Percentiles rank a stretch among this genome's conserved stretches.
phyloP scores from a whole-genome alignment of 768 basidiomycete species.

The Mycena filopes region DNA sequence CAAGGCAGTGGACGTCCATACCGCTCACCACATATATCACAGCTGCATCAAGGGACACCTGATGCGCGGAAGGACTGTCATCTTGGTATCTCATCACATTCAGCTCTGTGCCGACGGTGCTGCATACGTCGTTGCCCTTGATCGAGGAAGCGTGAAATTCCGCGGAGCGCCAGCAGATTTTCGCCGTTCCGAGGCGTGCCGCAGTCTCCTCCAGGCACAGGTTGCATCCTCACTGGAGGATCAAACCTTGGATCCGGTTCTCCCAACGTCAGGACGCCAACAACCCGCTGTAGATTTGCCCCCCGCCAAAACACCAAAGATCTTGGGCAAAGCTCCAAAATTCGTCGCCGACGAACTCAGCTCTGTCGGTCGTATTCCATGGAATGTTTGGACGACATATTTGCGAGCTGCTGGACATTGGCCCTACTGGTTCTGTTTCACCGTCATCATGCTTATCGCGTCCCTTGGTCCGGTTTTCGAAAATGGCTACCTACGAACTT shows the following conservation, averaged over 20 bases:
- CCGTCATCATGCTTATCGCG: slow-evolving; percentile 62
- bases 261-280: not conserved
- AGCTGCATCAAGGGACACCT: slow-evolving; percentile 87
- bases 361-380: slow-evolving; percentile 74
- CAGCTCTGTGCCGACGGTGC: slow-evolving; percentile 87
- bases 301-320: slow-evolving; percentile 33
- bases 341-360: slow-evolving; percentile 85
- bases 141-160: slow-evolving; percentile 80
- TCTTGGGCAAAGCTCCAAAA: slow-evolving; percentile 76
- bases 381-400: slow-evolving; percentile 73
- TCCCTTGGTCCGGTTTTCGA: slow-evolving; percentile 74
- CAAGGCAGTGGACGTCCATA: slow-evolving; percentile 84
- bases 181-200: slow-evolving; percentile 68
- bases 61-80: slow-evolving; percentile 81
- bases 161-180: slow-evolving; percentile 74
- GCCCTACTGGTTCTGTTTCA: slow-evolving; percentile 59
- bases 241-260: not conserved
- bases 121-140: slow-evolving; percentile 81
- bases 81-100: slow-evolving; percentile 97
- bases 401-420: slow-evolving; percentile 58
- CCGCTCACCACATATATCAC: slow-evolving; percentile 86
- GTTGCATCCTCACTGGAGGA: slow-evolving; percentile 21
- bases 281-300: not conserved
- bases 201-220: slow-evolving; percentile 69
- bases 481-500: slow-evolving; percentile 77